Percentiles rank a stretch among this genome's conserved stretches.
phyloP scores from a whole-genome alignment of 371 early-diverging fungal species.

The Blakeslea trispora region DNA sequence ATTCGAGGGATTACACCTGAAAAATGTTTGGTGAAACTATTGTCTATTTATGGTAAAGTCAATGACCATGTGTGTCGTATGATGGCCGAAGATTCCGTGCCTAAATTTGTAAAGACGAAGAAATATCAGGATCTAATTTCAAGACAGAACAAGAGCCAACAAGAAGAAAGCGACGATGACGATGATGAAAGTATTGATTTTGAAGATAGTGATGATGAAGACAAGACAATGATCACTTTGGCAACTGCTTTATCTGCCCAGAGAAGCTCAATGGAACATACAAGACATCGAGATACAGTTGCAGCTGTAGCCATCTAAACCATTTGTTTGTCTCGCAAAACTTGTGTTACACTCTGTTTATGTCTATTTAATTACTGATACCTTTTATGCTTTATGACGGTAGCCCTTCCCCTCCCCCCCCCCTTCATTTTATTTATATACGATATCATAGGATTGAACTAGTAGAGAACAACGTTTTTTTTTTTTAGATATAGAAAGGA shows the following conservation, averaged over 20 bases:
- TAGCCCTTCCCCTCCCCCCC: too few relatives aligned
- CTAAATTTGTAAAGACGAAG: constrained; percentile 71
- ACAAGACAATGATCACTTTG: not conserved
- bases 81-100: constrained; percentile 78
- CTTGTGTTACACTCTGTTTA: too few relatives aligned
- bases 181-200: not conserved
- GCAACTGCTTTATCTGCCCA: constrained; percentile 13
- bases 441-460: too few relatives aligned
- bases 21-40: constrained; percentile 23
- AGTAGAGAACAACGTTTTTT: too few relatives aligned
- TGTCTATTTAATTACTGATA: too few relatives aligned
- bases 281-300: not conserved
- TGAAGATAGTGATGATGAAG: constrained; percentile 13
- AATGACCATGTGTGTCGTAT: constrained; percentile 73
- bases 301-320: not conserved
- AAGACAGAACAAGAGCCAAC: not conserved
- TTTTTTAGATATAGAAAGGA: too few relatives aligned
- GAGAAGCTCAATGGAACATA: constrained; percentile 7
- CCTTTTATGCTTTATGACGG: too few relatives aligned
- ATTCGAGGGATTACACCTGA: constrained; percentile 18
- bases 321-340: too few relatives aligned
- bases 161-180: not conserved
- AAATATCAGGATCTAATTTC: constrained; percentile 47
- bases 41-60: constrained; percentile 58
- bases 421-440: too few relatives aligned